These are phyloP conservation scores for Caloboletus firmus DNA, from an alignment of 1,284 basidiomycete genomes.

Conservation along the genomic window DNA sequence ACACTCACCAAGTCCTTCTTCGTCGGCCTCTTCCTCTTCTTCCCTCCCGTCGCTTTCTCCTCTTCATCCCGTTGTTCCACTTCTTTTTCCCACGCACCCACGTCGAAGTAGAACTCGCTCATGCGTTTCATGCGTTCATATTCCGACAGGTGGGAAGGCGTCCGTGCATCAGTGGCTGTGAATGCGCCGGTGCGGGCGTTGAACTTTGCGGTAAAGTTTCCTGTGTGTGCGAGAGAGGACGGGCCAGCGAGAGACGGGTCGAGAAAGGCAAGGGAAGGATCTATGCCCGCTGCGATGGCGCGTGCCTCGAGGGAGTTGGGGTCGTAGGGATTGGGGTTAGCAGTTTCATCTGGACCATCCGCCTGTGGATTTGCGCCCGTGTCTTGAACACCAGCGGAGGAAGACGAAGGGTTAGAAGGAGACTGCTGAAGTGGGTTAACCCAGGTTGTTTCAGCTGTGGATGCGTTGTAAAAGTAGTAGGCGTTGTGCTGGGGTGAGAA, in stretches of 20 bases:
- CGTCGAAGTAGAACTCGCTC: constrained; percentile 88
- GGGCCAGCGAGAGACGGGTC: constrained; percentile 63
- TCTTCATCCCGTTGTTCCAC: constrained; percentile 58
- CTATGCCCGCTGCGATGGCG: constrained; percentile 75
- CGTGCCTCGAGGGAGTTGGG: constrained; percentile 56
- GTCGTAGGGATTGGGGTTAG: constrained; percentile 24
- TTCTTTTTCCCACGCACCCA: constrained; percentile 77
- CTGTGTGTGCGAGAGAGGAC: constrained; percentile 42
- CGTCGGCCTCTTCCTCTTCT: constrained; percentile 72
- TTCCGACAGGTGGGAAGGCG: constrained; percentile 78
- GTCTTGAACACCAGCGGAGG: constrained; percentile 14
- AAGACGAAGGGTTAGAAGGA: constrained; percentile 26
- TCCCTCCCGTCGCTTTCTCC: constrained; percentile 55
- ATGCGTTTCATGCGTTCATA: constrained; percentile 83
- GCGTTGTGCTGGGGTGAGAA: constrained; percentile 79
- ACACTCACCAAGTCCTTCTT: constrained; percentile 81
- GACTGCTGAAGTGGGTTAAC: constrained; percentile 68
- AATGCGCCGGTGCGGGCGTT: constrained; percentile 85
- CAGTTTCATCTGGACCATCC: neutral
- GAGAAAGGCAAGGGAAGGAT: constrained; percentile 80
- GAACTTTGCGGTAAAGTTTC: constrained; percentile 71
- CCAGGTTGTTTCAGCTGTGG: constrained; percentile 86
- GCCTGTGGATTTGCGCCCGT: neutral
- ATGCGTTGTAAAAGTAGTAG: constrained; percentile 86
- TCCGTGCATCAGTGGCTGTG: constrained; percentile 60